Conservation (phyloP, 306 rosid species). For the Purshia tridentata region DNA sequence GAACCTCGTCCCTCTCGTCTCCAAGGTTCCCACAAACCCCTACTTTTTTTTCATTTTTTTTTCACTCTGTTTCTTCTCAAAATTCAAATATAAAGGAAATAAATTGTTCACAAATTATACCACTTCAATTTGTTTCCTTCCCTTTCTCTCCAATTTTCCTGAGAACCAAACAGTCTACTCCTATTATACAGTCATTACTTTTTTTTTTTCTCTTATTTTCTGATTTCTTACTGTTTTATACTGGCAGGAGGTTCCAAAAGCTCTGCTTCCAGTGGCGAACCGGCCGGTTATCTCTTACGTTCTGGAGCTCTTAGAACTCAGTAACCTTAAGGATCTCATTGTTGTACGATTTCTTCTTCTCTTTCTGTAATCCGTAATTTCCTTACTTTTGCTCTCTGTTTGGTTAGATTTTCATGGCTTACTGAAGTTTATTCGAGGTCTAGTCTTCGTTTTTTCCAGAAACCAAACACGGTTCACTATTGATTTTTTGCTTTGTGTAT, state of each 20-base stretch:
- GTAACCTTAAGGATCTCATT: slow-evolving; percentile 85
- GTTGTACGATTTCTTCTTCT: slow-evolving; percentile 52
- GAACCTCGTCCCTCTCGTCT: slow-evolving; percentile 82
- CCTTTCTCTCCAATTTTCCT: neutral
- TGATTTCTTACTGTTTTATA: neutral
- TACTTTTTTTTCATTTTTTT: neutral
- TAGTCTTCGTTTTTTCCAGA: neutral
- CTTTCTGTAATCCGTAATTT: neutral
- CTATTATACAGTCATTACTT: too few species aligned
- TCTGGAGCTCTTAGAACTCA: slow-evolving; percentile 75
- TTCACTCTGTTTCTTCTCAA: neutral
- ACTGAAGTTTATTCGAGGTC: neutral
- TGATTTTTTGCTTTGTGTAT: slow-evolving; percentile 7
- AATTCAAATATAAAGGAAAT: too few species aligned
- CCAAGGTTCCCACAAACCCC: slow-evolving; percentile 48
- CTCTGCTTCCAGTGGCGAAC: slow-evolving; percentile 90
- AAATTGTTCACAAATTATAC: too few species aligned
- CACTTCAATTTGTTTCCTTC: neutral
- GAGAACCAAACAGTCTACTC: neutral
- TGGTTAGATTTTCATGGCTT: neutral
- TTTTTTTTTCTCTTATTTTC: neutral
- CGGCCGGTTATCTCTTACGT: slow-evolving; percentile 87
- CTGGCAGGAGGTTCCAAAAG: slow-evolving; percentile 85
- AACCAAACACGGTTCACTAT: neutral
- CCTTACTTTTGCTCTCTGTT: slow-evolving; percentile 1